These are phyloP conservation scores for Paramyrothecium sp. DNA, from an alignment of 2,329 filamentous ascomycete genomes.

Conservation along the genomic window DNA sequence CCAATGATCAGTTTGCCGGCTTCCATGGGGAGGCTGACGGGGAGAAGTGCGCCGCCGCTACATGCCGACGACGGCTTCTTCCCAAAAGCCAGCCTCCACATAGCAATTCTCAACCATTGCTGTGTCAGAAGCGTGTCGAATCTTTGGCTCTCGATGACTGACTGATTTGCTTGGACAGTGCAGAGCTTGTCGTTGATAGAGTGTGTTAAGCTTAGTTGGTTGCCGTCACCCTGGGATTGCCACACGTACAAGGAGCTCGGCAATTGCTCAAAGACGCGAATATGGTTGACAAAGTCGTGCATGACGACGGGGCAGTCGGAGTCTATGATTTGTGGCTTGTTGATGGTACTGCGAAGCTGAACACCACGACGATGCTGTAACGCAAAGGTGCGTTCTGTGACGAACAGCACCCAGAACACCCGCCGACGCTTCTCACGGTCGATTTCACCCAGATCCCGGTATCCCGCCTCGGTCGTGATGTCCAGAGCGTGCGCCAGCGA, in stretches of 20 bases:
- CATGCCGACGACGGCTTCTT: slow-evolving; percentile 18
- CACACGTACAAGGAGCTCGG: slow-evolving; percentile 28
- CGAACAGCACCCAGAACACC: slow-evolving; percentile 32
- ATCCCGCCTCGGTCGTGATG: slow-evolving; percentile 22
- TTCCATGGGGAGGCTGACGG: slow-evolving; percentile 21
- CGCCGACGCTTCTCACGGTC: slow-evolving; percentile 26
- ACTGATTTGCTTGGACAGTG: slow-evolving; percentile 21
- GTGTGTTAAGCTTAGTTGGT: slow-evolving; percentile 16
- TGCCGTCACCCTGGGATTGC: slow-evolving; percentile 17
- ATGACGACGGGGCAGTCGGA: slow-evolving; percentile 29
- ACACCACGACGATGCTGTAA: slow-evolving; percentile 25
- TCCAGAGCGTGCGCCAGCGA: slow-evolving; percentile 23
- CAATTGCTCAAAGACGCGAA: slow-evolving; percentile 25
- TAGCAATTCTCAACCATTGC: slow-evolving; percentile 27
- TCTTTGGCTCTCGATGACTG: slow-evolving; percentile 27
- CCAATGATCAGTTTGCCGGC: slow-evolving; percentile 26
- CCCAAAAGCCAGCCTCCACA: slow-evolving; percentile 28
- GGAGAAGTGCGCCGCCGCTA: slow-evolving; percentile 15
- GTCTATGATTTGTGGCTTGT: slow-evolving; percentile 26
- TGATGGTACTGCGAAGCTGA: slow-evolving; percentile 24
- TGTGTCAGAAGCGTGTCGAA: slow-evolving; percentile 31
- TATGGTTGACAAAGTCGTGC: slow-evolving; percentile 31
- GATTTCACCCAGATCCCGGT: slow-evolving; percentile 12
- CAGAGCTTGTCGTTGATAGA: slow-evolving; percentile 23
- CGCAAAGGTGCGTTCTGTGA: slow-evolving; percentile 30